A percentile compares a stretch with the other conserved stretches of the same genome.
phyloP scores from a whole-genome alignment of 768 basidiomycete genomes.

The Tulasnella sp. region DNA sequence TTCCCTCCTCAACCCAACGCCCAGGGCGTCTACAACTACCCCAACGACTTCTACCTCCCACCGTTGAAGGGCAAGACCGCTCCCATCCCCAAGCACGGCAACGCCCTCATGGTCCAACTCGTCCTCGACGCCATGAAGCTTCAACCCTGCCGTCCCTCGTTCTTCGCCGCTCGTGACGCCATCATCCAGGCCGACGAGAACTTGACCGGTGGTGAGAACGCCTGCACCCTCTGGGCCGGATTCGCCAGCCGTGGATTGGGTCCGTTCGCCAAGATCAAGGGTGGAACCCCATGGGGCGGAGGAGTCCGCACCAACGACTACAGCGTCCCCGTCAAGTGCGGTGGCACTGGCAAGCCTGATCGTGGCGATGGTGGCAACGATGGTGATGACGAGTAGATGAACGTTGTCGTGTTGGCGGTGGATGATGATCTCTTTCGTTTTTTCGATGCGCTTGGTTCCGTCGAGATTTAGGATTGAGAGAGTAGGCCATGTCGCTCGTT shows the following conservation, averaged over 20 bases:
- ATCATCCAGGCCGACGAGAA: constrained; percentile 90
- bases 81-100: constrained; percentile 70
- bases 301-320: constrained; percentile 66
- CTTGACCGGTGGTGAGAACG: constrained; percentile 92
- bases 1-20: constrained; percentile 76
- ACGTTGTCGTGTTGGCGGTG: not conserved
- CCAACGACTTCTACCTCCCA: constrained; percentile 71
- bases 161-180: constrained; percentile 88
- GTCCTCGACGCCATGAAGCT: constrained; percentile 93
- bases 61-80: constrained; percentile 46
- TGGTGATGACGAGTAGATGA: not conserved
- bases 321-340: constrained; percentile 21
- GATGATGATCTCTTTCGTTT: constrained; percentile 5
- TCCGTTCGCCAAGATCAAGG: constrained; percentile 68
- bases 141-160: constrained; percentile 83
- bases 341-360: constrained; percentile 23
- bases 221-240: constrained; percentile 81
- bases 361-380: constrained; percentile 14
- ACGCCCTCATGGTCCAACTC: constrained; percentile 76
- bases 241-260: constrained; percentile 86
- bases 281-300: constrained; percentile 91
- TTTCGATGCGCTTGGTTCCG: not conserved
- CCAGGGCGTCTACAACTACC: constrained; percentile 51
- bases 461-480: not conserved
- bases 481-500: not conserved